Percentiles rank a stretch among this genome's conserved stretches.
Evolutionary conservation across 495 filamentous ascomycete genomes (phyloP).

Genomic region (Chaetomium cochliodes): DNA sequence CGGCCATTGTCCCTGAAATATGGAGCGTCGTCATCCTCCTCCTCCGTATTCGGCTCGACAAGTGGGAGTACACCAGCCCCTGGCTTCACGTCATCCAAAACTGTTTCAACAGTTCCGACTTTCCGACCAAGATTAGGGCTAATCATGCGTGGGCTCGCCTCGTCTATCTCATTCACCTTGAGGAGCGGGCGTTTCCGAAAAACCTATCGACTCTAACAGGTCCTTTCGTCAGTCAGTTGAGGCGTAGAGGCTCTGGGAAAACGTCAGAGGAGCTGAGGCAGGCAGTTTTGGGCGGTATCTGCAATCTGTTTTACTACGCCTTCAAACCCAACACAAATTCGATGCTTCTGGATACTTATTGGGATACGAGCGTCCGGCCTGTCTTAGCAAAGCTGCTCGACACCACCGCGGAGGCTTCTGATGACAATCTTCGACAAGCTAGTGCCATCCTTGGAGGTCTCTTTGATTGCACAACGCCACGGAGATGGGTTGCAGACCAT

Average conservation of each 20-base stretch:
- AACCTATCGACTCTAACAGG: constrained; percentile 66
- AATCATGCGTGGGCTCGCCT: constrained; percentile 82
- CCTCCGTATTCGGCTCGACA: constrained; percentile 63
- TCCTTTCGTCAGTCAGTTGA: constrained; percentile 68
- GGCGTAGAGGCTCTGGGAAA: constrained; percentile 58
- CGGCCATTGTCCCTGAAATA: constrained; percentile 73
- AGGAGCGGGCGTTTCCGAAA: constrained; percentile 56
- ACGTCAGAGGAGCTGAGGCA: constrained; percentile 56
- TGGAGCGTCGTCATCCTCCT: constrained; percentile 83
- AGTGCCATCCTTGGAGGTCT: constrained; percentile 66
- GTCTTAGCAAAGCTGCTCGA: constrained; percentile 50
- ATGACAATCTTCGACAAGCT: constrained; percentile 49
- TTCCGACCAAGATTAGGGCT: constrained; percentile 68
- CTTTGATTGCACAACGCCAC: constrained; percentile 62
- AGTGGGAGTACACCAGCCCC: constrained; percentile 67
- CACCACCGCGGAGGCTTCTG: constrained; percentile 29
- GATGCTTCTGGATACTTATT: constrained; percentile 68
- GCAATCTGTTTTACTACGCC: constrained; percentile 80
- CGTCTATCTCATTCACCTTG: constrained; percentile 64
- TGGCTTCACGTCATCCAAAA: constrained; percentile 76
- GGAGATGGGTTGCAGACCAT: constrained; percentile 70
- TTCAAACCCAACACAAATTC: constrained; percentile 65
- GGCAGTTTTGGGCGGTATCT: constrained; percentile 65
- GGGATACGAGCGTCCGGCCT: constrained; percentile 70
- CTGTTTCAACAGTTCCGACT: constrained; percentile 81